Conservation (phyloP, 371 early-diverging fungal genomes). For the Batrachochytrium dendrobatidis region DNA sequence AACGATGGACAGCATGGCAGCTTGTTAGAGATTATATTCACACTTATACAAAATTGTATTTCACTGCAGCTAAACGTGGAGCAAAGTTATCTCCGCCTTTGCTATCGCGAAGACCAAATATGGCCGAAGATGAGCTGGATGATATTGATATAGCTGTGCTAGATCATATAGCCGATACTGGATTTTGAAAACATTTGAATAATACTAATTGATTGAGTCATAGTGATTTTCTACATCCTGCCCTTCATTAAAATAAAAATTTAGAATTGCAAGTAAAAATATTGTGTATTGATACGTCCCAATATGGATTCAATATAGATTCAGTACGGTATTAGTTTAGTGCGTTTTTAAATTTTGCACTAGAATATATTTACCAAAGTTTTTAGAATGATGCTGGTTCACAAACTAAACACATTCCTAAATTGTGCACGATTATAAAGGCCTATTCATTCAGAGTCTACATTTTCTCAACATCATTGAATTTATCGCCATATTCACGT, state of each 20-base stretch:
- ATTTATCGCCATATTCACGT: no score
- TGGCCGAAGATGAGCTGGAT: slow-evolving; percentile 38
- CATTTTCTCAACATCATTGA: no score
- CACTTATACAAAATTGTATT: slow-evolving; percentile 37
- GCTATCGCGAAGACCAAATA: slow-evolving; percentile 27
- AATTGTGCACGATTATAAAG: no score
- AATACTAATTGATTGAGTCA: background rate
- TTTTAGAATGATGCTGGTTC: no score
- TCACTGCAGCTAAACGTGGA: slow-evolving; percentile 35
- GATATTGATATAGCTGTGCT: slow-evolving; percentile 42
- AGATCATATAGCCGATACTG: slow-evolving; percentile 37
- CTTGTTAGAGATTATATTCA: slow-evolving; percentile 31
- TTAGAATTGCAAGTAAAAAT: background rate
- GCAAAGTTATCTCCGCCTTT: slow-evolving; percentile 32
- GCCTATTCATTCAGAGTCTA: no score
- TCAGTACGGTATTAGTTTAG: no score
- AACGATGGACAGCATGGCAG: slow-evolving; percentile 44
- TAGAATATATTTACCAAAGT: no score
- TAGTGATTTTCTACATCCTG: no score
- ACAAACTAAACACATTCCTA: no score
- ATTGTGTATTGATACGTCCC: no score
- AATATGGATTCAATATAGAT: no score
- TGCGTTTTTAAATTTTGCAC: no score
- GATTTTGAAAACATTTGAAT: slow-evolving; percentile 20
- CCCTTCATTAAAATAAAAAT: background rate